A percentile compares a stretch with the other conserved stretches of the same genome.
phyloP scores from a whole-genome alignment of 2,329 filamentous ascomycete genomes.

The Cladophialophora chaetospira region DNA sequence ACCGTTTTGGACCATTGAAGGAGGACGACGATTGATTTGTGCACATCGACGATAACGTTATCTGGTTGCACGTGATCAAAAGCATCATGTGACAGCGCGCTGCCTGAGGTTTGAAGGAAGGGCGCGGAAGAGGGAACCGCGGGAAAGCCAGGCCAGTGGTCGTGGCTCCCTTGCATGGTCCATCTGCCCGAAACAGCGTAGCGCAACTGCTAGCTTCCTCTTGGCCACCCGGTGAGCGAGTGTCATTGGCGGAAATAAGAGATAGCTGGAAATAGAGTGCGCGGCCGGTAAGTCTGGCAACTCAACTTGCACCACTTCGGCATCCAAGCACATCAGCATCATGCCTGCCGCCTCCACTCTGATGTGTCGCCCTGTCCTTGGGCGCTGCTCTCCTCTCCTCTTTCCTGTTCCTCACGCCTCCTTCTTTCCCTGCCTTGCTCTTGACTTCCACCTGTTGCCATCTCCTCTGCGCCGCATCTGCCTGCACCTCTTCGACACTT shows the following conservation, averaged over 20 bases:
- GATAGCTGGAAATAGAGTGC: constrained; percentile 8
- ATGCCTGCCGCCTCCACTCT: constrained; percentile 3
- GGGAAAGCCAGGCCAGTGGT: neutral
- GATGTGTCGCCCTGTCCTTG: constrained; percentile 6
- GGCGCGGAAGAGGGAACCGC: constrained; percentile 2
- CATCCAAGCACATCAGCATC: constrained; percentile 8
- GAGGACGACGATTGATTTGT: too few relatives aligned
- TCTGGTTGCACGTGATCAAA: constrained; percentile 9
- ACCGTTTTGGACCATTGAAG: too few relatives aligned
- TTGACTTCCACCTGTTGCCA: constrained; percentile 18
- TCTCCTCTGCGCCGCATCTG: constrained; percentile 24
- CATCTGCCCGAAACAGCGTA: neutral
- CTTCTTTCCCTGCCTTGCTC: constrained; percentile 26
- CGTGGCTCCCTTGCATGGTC: constrained; percentile 8
- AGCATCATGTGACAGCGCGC: constrained; percentile 6
- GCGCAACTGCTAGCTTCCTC: neutral
- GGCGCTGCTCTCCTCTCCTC: constrained; percentile 25
- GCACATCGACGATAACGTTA: neutral
- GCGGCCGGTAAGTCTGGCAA: neutral
- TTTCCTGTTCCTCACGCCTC: constrained; percentile 18
- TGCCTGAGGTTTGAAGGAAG: neutral
- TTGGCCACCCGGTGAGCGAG: neutral
- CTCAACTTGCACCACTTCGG: constrained; percentile 8
- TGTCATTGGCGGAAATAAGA: constrained; percentile 1
- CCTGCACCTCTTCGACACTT: constrained; percentile 9